A percentile compares a stretch with the other conserved stretches of the same genome.
phyloP scores from a whole-genome alignment of 148 eudicot species.

The Nepenthes gracilis region DNA sequence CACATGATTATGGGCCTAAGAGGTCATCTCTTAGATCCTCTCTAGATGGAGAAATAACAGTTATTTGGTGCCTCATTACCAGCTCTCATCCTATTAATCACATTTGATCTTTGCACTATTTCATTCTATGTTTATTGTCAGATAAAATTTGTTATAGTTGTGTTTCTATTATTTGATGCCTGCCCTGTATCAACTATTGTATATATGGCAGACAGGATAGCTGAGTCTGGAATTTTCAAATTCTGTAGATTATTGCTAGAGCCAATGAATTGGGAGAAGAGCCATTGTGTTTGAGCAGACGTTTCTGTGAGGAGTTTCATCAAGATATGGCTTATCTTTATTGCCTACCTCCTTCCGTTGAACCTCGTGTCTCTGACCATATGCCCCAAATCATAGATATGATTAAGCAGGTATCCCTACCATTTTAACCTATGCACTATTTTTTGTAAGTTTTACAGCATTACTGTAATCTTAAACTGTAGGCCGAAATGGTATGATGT shows the following conservation, averaged over 20 bases:
- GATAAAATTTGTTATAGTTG: not conserved
- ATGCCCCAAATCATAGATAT: conserved; percentile 88
- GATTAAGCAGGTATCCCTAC: conserved; percentile 70
- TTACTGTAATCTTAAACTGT: not conserved
- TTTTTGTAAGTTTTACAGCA: not conserved
- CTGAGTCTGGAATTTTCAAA: conserved; percentile 76
- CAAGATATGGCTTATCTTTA: conserved; percentile 70
- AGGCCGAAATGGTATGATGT: not conserved
- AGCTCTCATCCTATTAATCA: too few species aligned
- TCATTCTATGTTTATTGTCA: not conserved
- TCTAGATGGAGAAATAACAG: too few species aligned
- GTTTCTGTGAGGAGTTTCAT: conserved; percentile 83
- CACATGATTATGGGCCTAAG: too few species aligned
- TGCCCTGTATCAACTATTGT: conserved; percentile 35
- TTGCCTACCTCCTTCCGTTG: conserved; percentile 75
- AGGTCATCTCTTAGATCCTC: too few species aligned
- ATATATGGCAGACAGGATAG: conserved; percentile 53
- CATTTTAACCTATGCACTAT: not conserved
- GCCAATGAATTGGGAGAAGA: conserved; percentile 85
- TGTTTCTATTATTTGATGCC: conserved; percentile 1
- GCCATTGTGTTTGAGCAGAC: conserved; percentile 77
- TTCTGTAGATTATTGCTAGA: conserved; percentile 95
- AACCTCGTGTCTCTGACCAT: conserved; percentile 96
- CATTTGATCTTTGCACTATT: not conserved
- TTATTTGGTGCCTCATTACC: too few species aligned